phyloP scores from a whole-genome alignment of 139 green algal genomes.

The Ettlia oleoabundans region DNA sequence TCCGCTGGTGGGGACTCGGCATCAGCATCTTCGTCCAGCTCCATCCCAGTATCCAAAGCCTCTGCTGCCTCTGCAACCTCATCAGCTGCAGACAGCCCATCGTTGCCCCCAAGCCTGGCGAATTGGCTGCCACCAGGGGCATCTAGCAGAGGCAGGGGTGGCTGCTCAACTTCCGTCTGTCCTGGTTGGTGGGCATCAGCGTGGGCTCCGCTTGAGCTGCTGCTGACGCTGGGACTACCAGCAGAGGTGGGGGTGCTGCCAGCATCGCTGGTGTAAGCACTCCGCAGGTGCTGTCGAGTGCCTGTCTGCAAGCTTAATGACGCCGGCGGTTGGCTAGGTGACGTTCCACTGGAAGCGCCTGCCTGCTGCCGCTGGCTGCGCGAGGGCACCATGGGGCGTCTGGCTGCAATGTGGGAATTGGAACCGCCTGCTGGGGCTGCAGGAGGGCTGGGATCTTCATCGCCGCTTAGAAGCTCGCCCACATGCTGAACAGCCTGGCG shows the following conservation, averaged over 20 bases:
- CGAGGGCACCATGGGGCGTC: neutral
- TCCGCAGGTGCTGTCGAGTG: no score
- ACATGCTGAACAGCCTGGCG: constrained; percentile 27
- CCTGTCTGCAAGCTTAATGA: no score
- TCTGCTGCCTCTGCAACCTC: neutral
- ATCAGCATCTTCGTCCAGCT: neutral
- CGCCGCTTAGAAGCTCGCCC: neutral
- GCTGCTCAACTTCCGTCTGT: neutral
- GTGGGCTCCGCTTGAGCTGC: neutral
- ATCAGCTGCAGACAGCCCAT: neutral
- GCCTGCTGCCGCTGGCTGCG: neutral
- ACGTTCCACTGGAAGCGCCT: no score
- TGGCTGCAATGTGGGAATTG: no score
- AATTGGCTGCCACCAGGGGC: no score
- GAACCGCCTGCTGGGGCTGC: neutral
- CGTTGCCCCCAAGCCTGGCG: no score
- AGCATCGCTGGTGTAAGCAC: no score
- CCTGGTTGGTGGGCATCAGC: no score
- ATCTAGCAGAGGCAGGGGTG: neutral
- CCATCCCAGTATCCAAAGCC: neutral
- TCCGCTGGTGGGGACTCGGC: no score
- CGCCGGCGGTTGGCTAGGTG: no score
- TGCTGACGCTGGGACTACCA: neutral
- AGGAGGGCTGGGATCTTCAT: neutral
- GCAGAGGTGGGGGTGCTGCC: no score